Percentiles rank a stretch among this genome's conserved stretches.
These are phyloP conservation scores for Corrigiola litoralis DNA, from an alignment of 179 eudicot species.

Conservation along the genomic window DNA sequence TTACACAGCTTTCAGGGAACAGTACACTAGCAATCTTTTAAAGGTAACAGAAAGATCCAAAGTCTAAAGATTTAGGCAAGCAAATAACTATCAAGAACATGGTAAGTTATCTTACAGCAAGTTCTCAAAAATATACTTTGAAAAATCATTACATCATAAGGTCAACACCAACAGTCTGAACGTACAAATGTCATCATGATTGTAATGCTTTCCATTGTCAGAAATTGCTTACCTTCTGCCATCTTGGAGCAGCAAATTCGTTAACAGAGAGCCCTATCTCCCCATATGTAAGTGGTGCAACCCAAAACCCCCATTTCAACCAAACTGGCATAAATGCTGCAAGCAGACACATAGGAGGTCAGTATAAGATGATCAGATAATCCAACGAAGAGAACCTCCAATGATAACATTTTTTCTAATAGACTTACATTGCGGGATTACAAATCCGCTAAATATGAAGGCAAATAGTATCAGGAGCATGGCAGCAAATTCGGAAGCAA, in stretches of 20 bases:
- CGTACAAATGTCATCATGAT: not conserved
- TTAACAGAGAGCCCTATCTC: slow-evolving; percentile 68
- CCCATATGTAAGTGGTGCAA: slow-evolving; percentile 66
- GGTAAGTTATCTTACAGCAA: not conserved
- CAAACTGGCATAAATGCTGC: slow-evolving; percentile 81
- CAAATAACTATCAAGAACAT: not conserved
- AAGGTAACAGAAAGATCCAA: too few species aligned
- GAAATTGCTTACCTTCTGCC: slow-evolving; percentile 53
- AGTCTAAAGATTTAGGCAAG: not conserved
- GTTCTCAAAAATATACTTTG: not conserved
- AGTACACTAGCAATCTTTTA: not conserved
- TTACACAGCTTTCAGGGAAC: not conserved
- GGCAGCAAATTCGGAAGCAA: slow-evolving; percentile 43
- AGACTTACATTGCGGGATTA: slow-evolving; percentile 65
- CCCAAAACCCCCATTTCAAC: slow-evolving; percentile 85
- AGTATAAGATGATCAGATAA: too few species aligned
- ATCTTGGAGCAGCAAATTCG: slow-evolving; percentile 80
- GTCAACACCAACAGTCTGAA: too few species aligned
- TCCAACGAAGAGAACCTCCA: not conserved
- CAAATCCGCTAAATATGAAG: slow-evolving; percentile 64
- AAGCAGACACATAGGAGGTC: slow-evolving; percentile 11
- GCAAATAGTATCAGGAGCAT: slow-evolving; percentile 34
- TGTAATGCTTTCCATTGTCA: not conserved
- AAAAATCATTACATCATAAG: too few species aligned
- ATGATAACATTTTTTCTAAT: not conserved